These are phyloP conservation scores for Earliella scabrosa DNA, from an alignment of 1,284 basidiomycete genomes.

Conservation along the genomic window DNA sequence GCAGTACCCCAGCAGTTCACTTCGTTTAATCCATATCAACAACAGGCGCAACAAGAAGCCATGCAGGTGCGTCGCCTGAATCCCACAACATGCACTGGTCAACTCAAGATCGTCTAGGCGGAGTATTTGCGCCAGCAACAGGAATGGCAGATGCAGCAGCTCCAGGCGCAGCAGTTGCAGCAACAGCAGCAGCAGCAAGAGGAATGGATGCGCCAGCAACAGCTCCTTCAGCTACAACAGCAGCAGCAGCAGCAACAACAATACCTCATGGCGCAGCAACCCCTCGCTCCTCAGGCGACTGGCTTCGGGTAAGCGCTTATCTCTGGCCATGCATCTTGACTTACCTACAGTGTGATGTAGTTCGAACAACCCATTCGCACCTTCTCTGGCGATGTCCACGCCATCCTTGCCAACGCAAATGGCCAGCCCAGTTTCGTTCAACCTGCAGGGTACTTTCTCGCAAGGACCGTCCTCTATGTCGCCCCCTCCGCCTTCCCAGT, in stretches of 20 bases:
- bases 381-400: conserved; percentile 21
- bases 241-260: conserved; percentile 54
- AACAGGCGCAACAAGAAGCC: conserved; percentile 89
- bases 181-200: conserved; percentile 69
- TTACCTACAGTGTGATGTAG: conserved; percentile 43
- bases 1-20: conserved; percentile 69
- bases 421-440: conserved; percentile 46
- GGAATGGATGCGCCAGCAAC: conserved; percentile 69
- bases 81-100: neutral
- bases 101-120: conserved; percentile 41
- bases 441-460: conserved; percentile 64
- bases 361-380: conserved; percentile 62
- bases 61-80: conserved; percentile 50
- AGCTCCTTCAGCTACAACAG: conserved; percentile 59
- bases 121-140: conserved; percentile 79
- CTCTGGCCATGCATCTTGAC: conserved; percentile 1
- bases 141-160: conserved; percentile 62
- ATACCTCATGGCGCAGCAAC: conserved; percentile 46
- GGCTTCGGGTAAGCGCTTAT: conserved; percentile 76
- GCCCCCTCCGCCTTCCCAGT: conserved; percentile 36
- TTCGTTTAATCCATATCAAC: conserved; percentile 97
- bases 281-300: conserved; percentile 63
- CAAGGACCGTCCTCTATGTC: conserved; percentile 32
- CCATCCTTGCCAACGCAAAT: conserved; percentile 21
- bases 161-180: conserved; percentile 48